Evolutionary conservation across 148 eudicot genomes (phyloP).

Genomic region (Cornus suecica): DNA sequence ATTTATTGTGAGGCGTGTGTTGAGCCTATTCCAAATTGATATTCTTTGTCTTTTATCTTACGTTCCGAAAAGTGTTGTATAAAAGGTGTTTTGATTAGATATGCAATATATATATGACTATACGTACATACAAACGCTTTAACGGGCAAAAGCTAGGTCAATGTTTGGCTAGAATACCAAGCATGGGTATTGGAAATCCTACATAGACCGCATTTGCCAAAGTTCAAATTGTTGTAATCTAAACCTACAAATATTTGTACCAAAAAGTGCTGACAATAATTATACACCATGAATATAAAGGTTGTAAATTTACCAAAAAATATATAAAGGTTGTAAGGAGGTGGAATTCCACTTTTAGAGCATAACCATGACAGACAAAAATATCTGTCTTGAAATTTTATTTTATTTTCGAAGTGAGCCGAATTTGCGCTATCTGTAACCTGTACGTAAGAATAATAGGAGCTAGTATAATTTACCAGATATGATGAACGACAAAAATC

Average conservation of each 20-base stretch:
- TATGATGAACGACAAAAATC: no score
- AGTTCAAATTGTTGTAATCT: neutral
- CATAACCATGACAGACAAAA: neutral
- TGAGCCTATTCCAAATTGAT: no score
- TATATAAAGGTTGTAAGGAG: neutral
- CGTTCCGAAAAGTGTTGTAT: no score
- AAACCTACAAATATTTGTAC: neutral
- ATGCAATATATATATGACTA: no score
- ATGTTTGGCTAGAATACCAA: neutral
- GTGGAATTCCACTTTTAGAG: neutral
- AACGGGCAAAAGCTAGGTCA: neutral
- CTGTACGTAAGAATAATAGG: no score
- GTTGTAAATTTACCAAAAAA: neutral
- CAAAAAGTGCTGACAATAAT: neutral
- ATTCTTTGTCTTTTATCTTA: no score
- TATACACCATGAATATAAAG: neutral
- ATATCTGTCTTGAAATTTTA: no score
- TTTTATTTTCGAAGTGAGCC: no score
- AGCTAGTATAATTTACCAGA: no score
- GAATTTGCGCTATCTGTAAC: neutral
- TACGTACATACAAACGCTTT: no score
- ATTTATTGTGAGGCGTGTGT: no score
- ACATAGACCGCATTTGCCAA: neutral
- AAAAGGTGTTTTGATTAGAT: no score
- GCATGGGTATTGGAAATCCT: neutral